Evolutionary conservation across 352 stramenopile species (phyloP).

Genomic region (Phytophthora constricta): DNA sequence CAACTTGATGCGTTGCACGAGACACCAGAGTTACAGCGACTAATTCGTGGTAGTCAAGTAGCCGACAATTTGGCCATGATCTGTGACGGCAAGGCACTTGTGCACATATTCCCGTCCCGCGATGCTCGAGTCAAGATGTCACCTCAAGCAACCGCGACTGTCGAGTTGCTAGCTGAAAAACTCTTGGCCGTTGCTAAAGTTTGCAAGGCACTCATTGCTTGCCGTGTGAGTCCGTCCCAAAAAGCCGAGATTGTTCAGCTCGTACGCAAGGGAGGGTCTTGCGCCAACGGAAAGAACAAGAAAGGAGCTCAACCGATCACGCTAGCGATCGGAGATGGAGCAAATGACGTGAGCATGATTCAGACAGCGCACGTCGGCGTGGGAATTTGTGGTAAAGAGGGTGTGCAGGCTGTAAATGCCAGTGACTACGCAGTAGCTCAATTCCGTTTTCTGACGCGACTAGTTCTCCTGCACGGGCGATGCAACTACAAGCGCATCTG

Average conservation of each 20-base stretch:
- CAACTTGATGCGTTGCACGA: conserved; percentile 59
- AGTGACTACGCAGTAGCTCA: conserved; percentile 95
- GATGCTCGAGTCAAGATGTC: conserved; percentile 52
- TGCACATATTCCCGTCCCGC: conserved; percentile 72
- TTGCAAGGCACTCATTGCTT: conserved; percentile 85
- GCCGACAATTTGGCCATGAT: conserved; percentile 68
- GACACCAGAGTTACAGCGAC: conserved; percentile 47
- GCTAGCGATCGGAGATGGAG: conserved; percentile 97
- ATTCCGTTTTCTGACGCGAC: conserved; percentile 94
- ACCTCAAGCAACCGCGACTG: conserved; percentile 25
- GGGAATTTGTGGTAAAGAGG: conserved; percentile 97
- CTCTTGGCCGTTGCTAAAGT: conserved; percentile 60
- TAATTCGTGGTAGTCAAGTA: conserved; percentile 39
- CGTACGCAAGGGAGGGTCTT: conserved; percentile 48
- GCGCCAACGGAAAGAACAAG: conserved; percentile 7
- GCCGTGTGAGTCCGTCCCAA: conserved; percentile 82
- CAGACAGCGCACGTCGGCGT: conserved; percentile 97
- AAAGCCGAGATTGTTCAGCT: conserved; percentile 83
- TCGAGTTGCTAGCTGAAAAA: conserved; percentile 46
- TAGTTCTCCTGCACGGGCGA: conserved; percentile 96
- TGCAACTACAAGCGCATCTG: conserved; percentile 97
- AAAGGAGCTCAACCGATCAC: conserved; percentile 71
- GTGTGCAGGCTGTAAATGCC: conserved; percentile 96
- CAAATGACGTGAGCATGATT: conserved; percentile 99
- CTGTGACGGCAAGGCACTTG: conserved; percentile 68